Evolutionary conservation across 2,329 filamentous ascomycete species (phyloP).

Genomic region (Stemphylium vesicarium): DNA sequence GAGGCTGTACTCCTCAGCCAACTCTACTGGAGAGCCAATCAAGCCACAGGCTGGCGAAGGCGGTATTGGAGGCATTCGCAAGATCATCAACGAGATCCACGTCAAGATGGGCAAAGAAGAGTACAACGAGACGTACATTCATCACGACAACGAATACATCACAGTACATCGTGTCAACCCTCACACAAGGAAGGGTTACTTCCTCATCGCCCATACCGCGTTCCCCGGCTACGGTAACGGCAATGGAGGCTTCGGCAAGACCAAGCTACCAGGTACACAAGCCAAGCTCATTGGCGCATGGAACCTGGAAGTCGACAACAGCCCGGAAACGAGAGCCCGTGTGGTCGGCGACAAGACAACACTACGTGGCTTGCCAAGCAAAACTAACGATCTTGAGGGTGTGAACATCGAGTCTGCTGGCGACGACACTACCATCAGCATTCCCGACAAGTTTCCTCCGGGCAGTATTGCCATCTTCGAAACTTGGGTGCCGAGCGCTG

Average conservation of each 20-base stretch:
- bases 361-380: slow-evolving; percentile 83
- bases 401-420: slow-evolving; percentile 74
- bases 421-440: slow-evolving; percentile 77
- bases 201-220: slow-evolving; percentile 93
- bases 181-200: slow-evolving; percentile 89
- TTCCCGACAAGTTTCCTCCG: slow-evolving; percentile 84
- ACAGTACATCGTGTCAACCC: slow-evolving; percentile 96
- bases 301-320: slow-evolving; percentile 87
- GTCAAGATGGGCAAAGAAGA: slow-evolving; percentile 93
- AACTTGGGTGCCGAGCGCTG: slow-evolving; percentile 89
- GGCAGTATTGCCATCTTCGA: slow-evolving; percentile 95
- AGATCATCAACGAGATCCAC: slow-evolving; percentile 92
- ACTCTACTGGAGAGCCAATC: slow-evolving; percentile 65
- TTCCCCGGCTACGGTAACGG: slow-evolving; percentile 89
- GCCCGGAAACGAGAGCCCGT: slow-evolving; percentile 69
- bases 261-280: slow-evolving; percentile 81
- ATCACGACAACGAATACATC: slow-evolving; percentile 95
- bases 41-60: slow-evolving; percentile 73
- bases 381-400: slow-evolving; percentile 75
- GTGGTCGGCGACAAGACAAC: slow-evolving; percentile 72
- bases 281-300: slow-evolving; percentile 88
- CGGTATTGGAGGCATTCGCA: slow-evolving; percentile 90
- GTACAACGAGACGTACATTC: slow-evolving; percentile 94
- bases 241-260: slow-evolving; percentile 79
- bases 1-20: slow-evolving; percentile 79